Conservation (phyloP, 768 basidiomycete genomes). For the Lactarius indigo region DNA sequence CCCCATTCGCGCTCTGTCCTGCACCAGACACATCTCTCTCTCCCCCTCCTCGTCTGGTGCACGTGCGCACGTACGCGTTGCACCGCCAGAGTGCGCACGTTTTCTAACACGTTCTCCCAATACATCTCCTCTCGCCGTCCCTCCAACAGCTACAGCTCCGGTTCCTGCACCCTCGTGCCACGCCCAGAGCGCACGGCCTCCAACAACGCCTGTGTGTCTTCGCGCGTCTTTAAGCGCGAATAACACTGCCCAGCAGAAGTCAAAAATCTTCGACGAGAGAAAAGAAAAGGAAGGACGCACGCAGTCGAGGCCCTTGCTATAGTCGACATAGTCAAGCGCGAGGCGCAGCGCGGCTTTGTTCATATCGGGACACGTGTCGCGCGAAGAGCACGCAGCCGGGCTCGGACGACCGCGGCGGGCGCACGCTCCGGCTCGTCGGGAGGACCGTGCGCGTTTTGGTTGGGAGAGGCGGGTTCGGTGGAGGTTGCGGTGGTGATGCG, state of each 20-base stretch:
- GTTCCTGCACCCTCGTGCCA: slow-evolving; percentile 19
- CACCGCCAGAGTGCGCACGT: slow-evolving; percentile 60
- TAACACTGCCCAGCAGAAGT: slow-evolving; percentile 51
- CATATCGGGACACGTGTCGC: slow-evolving; percentile 67
- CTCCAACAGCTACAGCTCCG: slow-evolving; percentile 48
- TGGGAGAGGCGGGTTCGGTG: not conserved
- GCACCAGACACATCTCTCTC: not conserved
- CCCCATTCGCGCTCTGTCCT: not conserved
- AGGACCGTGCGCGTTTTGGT: not conserved
- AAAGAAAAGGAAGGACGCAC: slow-evolving; percentile 38
- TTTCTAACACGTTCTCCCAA: slow-evolving; percentile 78
- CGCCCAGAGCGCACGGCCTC: slow-evolving; percentile 37
- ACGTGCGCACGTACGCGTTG: slow-evolving; percentile 35
- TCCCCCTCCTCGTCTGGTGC: not conserved
- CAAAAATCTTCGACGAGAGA: not conserved
- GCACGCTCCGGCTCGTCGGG: not conserved
- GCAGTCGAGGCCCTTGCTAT: slow-evolving; percentile 68
- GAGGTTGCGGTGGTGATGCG: slow-evolving; percentile 19
- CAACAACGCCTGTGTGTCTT: slow-evolving; percentile 44
- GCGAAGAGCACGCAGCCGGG: slow-evolving; percentile 65
- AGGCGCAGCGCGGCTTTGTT: slow-evolving; percentile 76
- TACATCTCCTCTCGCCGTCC: slow-evolving; percentile 69
- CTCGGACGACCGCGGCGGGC: not conserved
- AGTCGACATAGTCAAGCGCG: slow-evolving; percentile 76
- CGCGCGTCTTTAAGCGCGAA: slow-evolving; percentile 57